Evolutionary conservation across 2,329 filamentous ascomycete species (phyloP).

Genomic region (Colletotrichum graminicola): DNA sequence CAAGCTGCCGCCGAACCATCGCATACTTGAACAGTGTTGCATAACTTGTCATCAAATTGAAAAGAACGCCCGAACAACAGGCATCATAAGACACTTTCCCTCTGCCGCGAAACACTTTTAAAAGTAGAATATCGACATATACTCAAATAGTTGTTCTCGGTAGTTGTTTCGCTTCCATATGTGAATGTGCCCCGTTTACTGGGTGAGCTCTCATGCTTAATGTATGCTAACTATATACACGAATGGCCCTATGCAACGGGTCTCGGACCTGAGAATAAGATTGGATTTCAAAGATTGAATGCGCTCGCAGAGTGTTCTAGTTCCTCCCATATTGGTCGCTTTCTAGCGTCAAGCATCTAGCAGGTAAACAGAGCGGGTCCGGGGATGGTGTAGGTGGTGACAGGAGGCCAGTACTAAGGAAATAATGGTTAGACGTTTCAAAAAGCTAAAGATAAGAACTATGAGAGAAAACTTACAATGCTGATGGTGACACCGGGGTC

Average conservation of each 20-base stretch:
- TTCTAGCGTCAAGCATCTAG: not conserved
- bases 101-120: too few relatives aligned
- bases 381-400: conserved; percentile 46
- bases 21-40: too few relatives aligned
- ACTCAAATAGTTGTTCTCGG: too few relatives aligned
- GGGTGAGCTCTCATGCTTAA: not conserved
- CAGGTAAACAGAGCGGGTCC: conserved; percentile 46
- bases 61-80: too few relatives aligned
- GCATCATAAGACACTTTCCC: too few relatives aligned
- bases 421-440: not conserved
- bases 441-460: not conserved
- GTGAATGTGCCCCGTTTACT: not conserved
- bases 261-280: not conserved
- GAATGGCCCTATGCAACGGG: not conserved
- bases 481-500: conserved; percentile 1
- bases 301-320: not conserved
- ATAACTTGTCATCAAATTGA: too few relatives aligned
- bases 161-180: too few relatives aligned
- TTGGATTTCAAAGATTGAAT: not conserved
- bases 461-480: not conserved
- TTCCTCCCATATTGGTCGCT: not conserved
- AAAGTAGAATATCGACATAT: too few relatives aligned
- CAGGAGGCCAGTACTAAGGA: conserved; percentile 37
- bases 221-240: conserved; percentile 2
- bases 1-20: too few relatives aligned